Conservation (phyloP, 192 early-diverging fungal genomes). For the Coemansia sp. region DNA sequence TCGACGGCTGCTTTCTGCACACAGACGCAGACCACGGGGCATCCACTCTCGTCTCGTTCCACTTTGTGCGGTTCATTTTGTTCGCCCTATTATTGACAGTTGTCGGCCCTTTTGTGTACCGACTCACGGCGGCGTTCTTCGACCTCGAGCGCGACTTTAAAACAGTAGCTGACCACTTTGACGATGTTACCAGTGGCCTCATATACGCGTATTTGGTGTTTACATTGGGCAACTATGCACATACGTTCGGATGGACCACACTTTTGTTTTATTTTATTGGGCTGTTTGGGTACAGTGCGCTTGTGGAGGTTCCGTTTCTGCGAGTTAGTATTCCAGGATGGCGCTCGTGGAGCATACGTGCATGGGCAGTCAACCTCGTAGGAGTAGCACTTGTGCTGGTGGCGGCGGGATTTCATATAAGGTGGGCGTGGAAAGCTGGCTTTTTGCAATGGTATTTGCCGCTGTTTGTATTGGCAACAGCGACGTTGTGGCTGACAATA, state of each 20-base stretch:
- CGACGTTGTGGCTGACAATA: conserved; percentile 29
- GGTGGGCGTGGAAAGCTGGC: conserved; percentile 36
- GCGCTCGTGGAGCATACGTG: conserved; percentile 63
- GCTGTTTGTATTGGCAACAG: conserved; percentile 42
- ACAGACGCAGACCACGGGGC: conserved; percentile 32
- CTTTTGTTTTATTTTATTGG: conserved; percentile 52
- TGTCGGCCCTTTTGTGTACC: conserved; percentile 54
- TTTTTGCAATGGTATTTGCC: conserved; percentile 54
- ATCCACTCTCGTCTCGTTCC: conserved; percentile 51
- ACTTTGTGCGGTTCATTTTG: conserved; percentile 29
- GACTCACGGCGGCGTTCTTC: conserved; percentile 60
- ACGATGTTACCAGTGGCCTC: conserved; percentile 60
- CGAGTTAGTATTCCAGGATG: conserved; percentile 64
- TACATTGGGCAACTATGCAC: conserved; percentile 73
- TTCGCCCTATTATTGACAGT: conserved; percentile 43
- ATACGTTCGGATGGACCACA: conserved; percentile 60
- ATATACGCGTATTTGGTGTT: conserved; percentile 69
- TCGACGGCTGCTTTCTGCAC: conserved; percentile 44
- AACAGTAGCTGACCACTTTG: conserved; percentile 63
- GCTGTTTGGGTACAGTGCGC: conserved; percentile 55
- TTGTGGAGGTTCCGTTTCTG: conserved; percentile 69
- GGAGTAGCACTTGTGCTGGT: conserved; percentile 59
- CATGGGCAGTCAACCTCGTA: conserved; percentile 63
- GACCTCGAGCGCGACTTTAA: conserved; percentile 70
- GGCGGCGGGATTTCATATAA: conserved; percentile 59